Conservation (phyloP, 169 alveolate species). For the Ichthyophthirius multifiliis region DNA sequence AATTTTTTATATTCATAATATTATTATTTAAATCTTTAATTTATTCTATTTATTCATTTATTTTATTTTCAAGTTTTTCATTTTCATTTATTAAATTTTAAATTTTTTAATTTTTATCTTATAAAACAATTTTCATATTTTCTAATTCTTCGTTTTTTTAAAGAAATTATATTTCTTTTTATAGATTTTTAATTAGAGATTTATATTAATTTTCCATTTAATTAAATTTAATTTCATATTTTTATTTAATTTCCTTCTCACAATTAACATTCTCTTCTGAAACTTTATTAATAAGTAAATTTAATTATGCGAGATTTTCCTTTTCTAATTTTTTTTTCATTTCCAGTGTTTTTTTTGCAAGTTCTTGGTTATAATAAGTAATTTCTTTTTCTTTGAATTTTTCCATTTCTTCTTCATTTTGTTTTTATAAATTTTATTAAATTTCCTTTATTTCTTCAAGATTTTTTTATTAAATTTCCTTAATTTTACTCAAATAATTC, state of each 20-base stretch:
- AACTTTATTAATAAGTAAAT: constrained; percentile 53
- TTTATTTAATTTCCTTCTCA: constrained; percentile 23
- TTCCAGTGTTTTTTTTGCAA: constrained; percentile 42
- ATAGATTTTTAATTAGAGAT: constrained; percentile 38
- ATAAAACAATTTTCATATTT: constrained; percentile 45
- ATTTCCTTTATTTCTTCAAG: constrained; percentile 47
- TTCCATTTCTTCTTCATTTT: constrained; percentile 39
- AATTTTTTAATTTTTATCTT: constrained; percentile 6
- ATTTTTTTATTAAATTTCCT: constrained; percentile 11
- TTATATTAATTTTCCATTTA: constrained; percentile 41
- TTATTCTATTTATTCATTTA: not conserved
- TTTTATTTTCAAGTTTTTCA: constrained; percentile 24
- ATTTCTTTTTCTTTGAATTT: constrained; percentile 59
- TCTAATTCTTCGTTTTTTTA: constrained; percentile 35
- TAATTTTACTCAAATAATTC: constrained; percentile 18
- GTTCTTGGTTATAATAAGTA: constrained; percentile 41
- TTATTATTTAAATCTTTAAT: not conserved
- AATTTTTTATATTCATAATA: not conserved
- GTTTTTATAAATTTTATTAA: constrained; percentile 51
- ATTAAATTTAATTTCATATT: constrained; percentile 50
- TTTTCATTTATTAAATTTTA: constrained; percentile 1
- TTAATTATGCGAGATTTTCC: constrained; percentile 55
- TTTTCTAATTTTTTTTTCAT: constrained; percentile 47
- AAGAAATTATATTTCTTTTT: constrained; percentile 32
- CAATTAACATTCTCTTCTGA: constrained; percentile 50